These are phyloP conservation scores for Mycosphaerella arachidis DNA, from an alignment of 2,329 filamentous ascomycete genomes.

Conservation along the genomic window DNA sequence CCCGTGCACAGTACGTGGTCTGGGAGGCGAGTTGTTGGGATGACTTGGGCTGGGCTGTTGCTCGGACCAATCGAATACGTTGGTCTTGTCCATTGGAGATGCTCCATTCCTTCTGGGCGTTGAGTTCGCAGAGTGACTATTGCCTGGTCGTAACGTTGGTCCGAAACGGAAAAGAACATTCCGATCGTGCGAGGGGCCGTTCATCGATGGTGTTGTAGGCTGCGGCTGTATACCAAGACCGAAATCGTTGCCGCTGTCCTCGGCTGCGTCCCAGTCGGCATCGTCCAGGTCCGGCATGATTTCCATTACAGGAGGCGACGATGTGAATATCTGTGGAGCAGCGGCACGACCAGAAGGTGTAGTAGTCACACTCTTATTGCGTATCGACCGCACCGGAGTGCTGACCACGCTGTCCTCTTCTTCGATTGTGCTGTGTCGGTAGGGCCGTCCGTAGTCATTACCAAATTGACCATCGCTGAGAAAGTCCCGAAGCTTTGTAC, in stretches of 20 bases:
- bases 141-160: constrained; percentile 17
- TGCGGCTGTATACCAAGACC: constrained; percentile 33
- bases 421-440: constrained; percentile 45
- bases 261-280: constrained; percentile 35
- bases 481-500: constrained; percentile 43
- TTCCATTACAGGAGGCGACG: constrained; percentile 43
- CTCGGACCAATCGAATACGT: constrained; percentile 66
- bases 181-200: constrained; percentile 1
- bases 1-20: constrained; percentile 70
- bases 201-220: constrained; percentile 20
- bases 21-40: constrained; percentile 56
- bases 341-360: constrained; percentile 36
- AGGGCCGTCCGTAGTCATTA: constrained; percentile 31
- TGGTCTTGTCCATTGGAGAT: constrained; percentile 47
- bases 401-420: constrained; percentile 46
- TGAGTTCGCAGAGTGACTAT: constrained; percentile 31
- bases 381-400: constrained; percentile 45
- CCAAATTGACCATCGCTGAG: constrained; percentile 45
- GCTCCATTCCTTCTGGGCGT: constrained; percentile 37
- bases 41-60: constrained; percentile 58
- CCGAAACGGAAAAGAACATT: constrained; percentile 24
- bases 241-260: constrained; percentile 26
- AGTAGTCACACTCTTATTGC: constrained; percentile 32
- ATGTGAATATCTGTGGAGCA: constrained; percentile 34
- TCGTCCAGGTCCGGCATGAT: constrained; percentile 36